phyloP scores from a whole-genome alignment of 305 asterid species.

The Fraxinus sp. region DNA sequence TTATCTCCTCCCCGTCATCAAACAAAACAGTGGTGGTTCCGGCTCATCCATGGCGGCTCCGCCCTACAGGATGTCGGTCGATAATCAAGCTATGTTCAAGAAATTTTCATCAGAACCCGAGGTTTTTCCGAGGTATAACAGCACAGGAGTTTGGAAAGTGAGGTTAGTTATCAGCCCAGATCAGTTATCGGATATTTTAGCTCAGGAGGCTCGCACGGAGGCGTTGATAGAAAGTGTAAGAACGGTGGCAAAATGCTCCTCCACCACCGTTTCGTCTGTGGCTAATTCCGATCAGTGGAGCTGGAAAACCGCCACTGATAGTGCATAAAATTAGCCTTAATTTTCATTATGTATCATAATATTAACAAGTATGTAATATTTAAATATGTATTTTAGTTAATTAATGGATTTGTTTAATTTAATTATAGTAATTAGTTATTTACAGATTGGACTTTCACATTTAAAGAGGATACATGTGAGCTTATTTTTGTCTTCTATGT shows the following conservation, averaged over 20 bases:
- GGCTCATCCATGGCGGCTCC: slow-evolving; percentile 1
- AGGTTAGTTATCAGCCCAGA: slow-evolving; percentile 51
- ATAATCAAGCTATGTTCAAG: slow-evolving; percentile 16
- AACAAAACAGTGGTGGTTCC: background rate
- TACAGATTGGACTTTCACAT: background rate
- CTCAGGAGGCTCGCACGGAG: slow-evolving; percentile 57
- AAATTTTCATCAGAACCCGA: slow-evolving; percentile 21
- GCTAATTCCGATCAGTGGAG: slow-evolving; percentile 29
- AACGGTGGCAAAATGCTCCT: slow-evolving; percentile 51
- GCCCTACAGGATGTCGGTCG: slow-evolving; percentile 43
- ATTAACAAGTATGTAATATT: background rate
- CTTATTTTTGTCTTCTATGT: background rate
- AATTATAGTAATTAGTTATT: background rate
- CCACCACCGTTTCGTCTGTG: slow-evolving; percentile 24
- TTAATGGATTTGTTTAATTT: background rate
- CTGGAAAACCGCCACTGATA: background rate
- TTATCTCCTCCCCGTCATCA: slow-evolving; percentile 46
- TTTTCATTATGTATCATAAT: background rate
- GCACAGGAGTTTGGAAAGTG: slow-evolving; percentile 55
- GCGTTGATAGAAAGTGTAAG: slow-evolving; percentile 54
- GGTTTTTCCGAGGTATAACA: slow-evolving; percentile 34
- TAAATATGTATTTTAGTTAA: background rate
- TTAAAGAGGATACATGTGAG: background rate
- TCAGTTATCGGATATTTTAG: slow-evolving; percentile 49
- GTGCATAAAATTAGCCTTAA: background rate